Conservation (phyloP, 345 rosid genomes). For the Hibiscus syriacus region DNA sequence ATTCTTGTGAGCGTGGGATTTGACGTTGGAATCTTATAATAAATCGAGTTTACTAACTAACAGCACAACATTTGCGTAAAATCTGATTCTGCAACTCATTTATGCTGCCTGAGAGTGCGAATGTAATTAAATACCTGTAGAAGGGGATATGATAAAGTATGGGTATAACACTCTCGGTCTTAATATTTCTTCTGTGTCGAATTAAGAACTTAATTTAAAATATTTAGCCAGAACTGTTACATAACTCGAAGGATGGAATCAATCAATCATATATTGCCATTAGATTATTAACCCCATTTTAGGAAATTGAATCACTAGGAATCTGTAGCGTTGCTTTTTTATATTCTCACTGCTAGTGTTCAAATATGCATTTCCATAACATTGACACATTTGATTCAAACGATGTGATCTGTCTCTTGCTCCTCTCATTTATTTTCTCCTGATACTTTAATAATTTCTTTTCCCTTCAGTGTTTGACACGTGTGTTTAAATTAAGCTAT, state of each 20-base stretch:
- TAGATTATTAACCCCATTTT: background rate
- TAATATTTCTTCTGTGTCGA: background rate
- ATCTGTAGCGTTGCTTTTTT: background rate
- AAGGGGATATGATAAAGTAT: background rate
- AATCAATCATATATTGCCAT: background rate
- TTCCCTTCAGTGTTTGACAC: background rate
- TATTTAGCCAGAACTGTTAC: background rate
- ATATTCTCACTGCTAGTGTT: conserved; percentile 2
- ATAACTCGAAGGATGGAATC: background rate
- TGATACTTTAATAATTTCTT: background rate
- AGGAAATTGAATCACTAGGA: background rate
- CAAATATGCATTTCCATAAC: background rate
- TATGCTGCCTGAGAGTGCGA: background rate
- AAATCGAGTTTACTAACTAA: too few relatives aligned
- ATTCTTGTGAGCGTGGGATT: background rate
- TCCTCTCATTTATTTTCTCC: background rate
- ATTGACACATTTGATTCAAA: background rate
- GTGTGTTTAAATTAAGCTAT: background rate
- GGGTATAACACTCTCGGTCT: background rate
- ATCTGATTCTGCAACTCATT: background rate
- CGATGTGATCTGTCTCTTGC: background rate
- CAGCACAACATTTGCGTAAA: too few relatives aligned
- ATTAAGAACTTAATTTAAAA: conserved; percentile 29
- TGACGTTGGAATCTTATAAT: background rate
- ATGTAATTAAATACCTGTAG: background rate